Base-by-base conservation (phyloP, 1,139 yeast species). In the Geotrichum candidum region DNA sequence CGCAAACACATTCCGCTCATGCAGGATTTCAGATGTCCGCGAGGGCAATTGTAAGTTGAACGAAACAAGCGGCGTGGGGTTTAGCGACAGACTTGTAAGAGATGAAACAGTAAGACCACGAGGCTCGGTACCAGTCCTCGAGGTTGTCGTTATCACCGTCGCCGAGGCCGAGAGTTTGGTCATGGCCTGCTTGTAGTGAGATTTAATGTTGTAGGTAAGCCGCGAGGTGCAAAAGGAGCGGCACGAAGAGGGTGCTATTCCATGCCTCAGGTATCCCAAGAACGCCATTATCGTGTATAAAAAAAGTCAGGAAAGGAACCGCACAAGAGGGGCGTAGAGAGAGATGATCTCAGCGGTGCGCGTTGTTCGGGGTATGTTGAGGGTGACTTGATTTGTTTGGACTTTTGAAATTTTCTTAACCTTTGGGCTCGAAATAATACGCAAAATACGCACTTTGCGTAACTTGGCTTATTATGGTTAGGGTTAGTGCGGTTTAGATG, bases 31-130 rank as follows among this genome's bases (percentile, higher is more conserved):
- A 0, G 95, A 85, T 0, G 97, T 90, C 57, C 86, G 81, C 6
- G 96, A 88, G 0, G 97, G 97, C 33, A 86, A 76, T 74, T 89
- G 96, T 59, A 91, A 77, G 70, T 90, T 91, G 75, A 91, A 90
- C 69, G 88, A 94, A 1, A 91, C 72, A 61, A 89, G 73, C 1
- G 96, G 95, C 15, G 77, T 76, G 0, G 97, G 97, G 59, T 80
- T 78, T 41, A 89, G 82, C 1, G 95, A 84, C 15, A 91, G 75
- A 1, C 96, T 90, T 22, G 90, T 83, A 51, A 89, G 90, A 0
- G 96, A 88, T 1, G 96, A 87, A 2, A 91, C 76, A 0, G 97
- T 89, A 79, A 89, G 84, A 0, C 97, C 97, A 61, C 69, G 63
- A 0, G 73, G 71, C 57, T 70, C 70, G 46, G 53, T 22, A 2